Base-by-base conservation (phyloP, 495 filamentous ascomycete species). In the Aspergillus affinis region DNA sequence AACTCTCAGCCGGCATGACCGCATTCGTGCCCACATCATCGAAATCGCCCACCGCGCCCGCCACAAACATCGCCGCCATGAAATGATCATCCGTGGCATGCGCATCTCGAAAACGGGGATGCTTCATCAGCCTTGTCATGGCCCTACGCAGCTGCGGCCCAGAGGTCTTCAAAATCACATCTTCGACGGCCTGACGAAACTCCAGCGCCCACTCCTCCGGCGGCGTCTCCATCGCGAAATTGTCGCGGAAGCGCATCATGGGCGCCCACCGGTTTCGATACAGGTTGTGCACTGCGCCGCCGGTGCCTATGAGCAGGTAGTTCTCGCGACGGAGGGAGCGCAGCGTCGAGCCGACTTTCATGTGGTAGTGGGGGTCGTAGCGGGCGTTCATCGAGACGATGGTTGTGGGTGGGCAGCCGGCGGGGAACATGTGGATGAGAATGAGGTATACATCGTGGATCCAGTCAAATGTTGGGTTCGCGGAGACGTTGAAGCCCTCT, bases 81-180 rank as follows among this genome's bases (percentile, higher is more conserved):
- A 85, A 86, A 67, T 88, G 84, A 66, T 87, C 85, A 62, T 88
- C 84, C 0, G 84, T 86, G 13, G 73, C 83, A 71, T 88, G 85
- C 3, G 85, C 85, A 68, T 87, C 85, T 20, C 84, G 61, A 63
- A 75, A 88, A 26, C 72, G 62, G 15, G 84, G 84, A 62, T 84
- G 78, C 68, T 87, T 85, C 84, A 86, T 88, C 67, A 88, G 60
- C 49, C 79, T 71, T 1, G 79, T 80, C 60, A 83, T 76, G 3
- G 76, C 80, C 20, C 82, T 62, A 8, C 82, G 58, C 48, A 86
- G 61, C 58, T 63, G 62, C 18, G 78, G 78, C 0, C 82, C 82
- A 1, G 76, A 73, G 20, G 74, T 80, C 59, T 81, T 76, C 3
- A 69, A 72, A 46, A 84, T 73, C 2, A 75, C 78, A 67, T 86